Conservation (phyloP, 306 rosid species). For the Cicer yamashitae region DNA sequence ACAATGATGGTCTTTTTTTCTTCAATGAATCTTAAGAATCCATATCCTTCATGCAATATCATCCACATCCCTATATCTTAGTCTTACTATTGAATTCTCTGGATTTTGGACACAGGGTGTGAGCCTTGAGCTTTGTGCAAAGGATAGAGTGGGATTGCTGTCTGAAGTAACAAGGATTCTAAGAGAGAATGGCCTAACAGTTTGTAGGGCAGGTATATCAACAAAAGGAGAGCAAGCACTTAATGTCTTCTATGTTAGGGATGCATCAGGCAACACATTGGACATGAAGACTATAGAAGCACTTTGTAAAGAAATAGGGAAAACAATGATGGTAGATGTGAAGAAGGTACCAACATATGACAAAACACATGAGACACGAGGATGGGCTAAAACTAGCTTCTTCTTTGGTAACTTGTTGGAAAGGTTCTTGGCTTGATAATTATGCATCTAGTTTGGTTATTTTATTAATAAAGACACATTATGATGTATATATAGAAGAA, state of each 20-base stretch:
- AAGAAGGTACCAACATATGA: conserved; percentile 66
- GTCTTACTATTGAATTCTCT: conserved; percentile 41
- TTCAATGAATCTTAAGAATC: conserved; percentile 58
- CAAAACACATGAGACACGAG: conserved; percentile 58
- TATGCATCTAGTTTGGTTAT: conserved; percentile 27
- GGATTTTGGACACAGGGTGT: conserved; percentile 62
- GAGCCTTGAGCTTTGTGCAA: conserved; percentile 75
- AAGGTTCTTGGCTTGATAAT: conserved; percentile 60
- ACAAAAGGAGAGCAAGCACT: conserved; percentile 78
- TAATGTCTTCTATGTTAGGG: conserved; percentile 82
- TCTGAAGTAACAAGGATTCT: conserved; percentile 78
- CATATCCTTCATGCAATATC: conserved; percentile 52
- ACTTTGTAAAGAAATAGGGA: conserved; percentile 72
- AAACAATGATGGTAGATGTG: conserved; percentile 70
- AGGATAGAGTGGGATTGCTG: conserved; percentile 75
- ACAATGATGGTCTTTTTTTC: conserved; percentile 48
- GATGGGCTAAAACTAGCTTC: conserved; percentile 84
- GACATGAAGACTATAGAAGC: conserved; percentile 65
- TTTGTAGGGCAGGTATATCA: conserved; percentile 72
- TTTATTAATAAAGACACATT: conserved; percentile 30
- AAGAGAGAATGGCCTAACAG: conserved; percentile 73
- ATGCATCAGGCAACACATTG: conserved; percentile 75
- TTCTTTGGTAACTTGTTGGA: conserved; percentile 85
- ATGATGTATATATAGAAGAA: conserved; percentile 56
- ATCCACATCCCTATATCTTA: conserved; percentile 38